Evolutionary conservation across 306 rosid species (phyloP).

Genomic region (Notholithocarpus densiflorus): DNA sequence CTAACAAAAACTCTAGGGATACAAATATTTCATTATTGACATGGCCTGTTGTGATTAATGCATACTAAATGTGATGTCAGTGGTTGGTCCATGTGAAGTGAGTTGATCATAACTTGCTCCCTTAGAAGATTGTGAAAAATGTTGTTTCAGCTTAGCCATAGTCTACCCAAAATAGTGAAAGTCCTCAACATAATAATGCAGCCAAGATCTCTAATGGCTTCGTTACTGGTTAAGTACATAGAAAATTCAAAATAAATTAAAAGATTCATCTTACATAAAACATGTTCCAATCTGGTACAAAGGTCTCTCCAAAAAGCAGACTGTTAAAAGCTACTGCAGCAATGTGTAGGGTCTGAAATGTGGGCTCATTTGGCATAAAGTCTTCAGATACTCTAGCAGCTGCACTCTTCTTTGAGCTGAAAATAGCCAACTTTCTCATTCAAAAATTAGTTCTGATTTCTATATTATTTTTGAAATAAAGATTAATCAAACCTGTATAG

Average conservation of each 20-base stretch:
- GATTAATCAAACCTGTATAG: constrained; percentile 48
- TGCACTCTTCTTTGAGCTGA: constrained; percentile 61
- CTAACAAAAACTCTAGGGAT: no score
- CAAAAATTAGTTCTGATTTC: not conserved
- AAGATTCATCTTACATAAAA: constrained; percentile 45
- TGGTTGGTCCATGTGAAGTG: no score
- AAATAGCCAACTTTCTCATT: not conserved
- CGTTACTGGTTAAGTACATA: no score
- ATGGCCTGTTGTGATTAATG: no score
- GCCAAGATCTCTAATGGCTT: not conserved
- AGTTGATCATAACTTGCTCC: no score
- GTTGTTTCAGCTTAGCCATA: no score
- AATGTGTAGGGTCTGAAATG: constrained; percentile 65
- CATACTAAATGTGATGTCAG: no score
- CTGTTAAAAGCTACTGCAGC: constrained; percentile 74
- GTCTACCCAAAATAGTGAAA: no score
- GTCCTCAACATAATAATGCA: not conserved
- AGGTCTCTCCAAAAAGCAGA: constrained; percentile 63
- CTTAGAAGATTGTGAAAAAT: no score
- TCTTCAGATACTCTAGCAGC: constrained; percentile 68
- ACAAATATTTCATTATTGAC: no score
- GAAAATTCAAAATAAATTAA: not conserved
- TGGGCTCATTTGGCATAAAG: constrained; percentile 72
- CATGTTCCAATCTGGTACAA: constrained; percentile 81
- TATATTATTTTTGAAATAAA: not conserved